Percentiles rank a stretch among this genome's conserved stretches.
These are phyloP conservation scores for Meripilus lineatus DNA, from an alignment of 1,284 basidiomycete species.

Conservation along the genomic window DNA sequence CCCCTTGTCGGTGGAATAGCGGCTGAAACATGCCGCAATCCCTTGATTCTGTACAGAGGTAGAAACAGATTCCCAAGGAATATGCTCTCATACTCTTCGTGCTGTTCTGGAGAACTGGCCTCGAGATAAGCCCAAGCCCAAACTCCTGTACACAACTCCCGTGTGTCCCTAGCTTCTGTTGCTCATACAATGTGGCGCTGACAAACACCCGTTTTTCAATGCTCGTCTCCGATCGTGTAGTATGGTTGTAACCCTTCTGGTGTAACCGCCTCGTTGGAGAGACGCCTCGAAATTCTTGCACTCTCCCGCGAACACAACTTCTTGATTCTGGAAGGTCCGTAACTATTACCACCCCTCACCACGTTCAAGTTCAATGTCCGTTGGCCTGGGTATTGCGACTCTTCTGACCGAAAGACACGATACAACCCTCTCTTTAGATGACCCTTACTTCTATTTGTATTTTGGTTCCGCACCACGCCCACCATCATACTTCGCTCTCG, in stretches of 20 bases:
- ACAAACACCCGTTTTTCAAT: not conserved
- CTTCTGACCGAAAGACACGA: slow-evolving; percentile 28
- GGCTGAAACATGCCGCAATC: slow-evolving; percentile 3
- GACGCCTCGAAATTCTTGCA: slow-evolving; percentile 73
- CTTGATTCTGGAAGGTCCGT: slow-evolving; percentile 75
- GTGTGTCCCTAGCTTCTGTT: slow-evolving; percentile 35
- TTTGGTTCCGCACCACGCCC: slow-evolving; percentile 59
- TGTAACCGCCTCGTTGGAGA: slow-evolving; percentile 61
- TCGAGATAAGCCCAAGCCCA: slow-evolving; percentile 65
- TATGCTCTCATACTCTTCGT: slow-evolving; percentile 60
- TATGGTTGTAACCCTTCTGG: slow-evolving; percentile 80
- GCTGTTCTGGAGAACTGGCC: slow-evolving; percentile 76
- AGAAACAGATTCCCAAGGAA: slow-evolving; percentile 78
- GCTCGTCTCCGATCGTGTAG: slow-evolving; percentile 28
- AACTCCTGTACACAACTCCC: slow-evolving; percentile 79
- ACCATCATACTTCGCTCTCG: slow-evolving; percentile 79
- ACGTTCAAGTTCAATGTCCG: slow-evolving; percentile 12
- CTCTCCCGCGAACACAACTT: slow-evolving; percentile 74
- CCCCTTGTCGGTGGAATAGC: not conserved
- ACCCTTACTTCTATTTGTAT: slow-evolving; percentile 77
- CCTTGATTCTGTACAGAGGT: slow-evolving; percentile 49
- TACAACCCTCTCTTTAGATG: slow-evolving; percentile 44
- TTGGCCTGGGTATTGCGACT: not conserved
- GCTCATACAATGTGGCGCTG: too few species aligned
- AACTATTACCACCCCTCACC: too few species aligned